Evolutionary conservation across 345 rosid species (phyloP), one percentile per base, ranked within the genome.

Genomic region (Gossypium thurberi): DNA sequence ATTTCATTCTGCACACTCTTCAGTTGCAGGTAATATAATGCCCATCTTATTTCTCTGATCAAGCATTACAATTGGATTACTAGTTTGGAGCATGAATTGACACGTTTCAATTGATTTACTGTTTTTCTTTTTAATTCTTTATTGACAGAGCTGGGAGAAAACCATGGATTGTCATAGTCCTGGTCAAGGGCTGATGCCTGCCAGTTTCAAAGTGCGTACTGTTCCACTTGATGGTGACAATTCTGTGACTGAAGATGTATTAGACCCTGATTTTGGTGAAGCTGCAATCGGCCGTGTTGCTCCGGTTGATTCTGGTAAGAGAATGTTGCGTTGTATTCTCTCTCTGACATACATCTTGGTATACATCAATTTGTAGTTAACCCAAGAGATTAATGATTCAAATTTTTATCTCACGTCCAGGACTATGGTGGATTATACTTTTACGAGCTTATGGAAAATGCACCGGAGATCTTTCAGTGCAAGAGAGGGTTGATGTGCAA

Each of bases 211-310:
- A 85, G 97, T 94, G 78, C 88, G 91, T 46, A 89, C 85, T 26
- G 85, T 89, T 78, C 95, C 89, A n/a, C 88, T 88, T 53, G 97
- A 91, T 46, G 94, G 96, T 8, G 95, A 92, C 83, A 87, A 89
- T 78, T 84, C 83, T 76, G 87, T 87, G 61, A 90, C 93, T 0
- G 93, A 92, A 79, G 98, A 92, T 71, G 89, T 94, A 8, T 88
- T 90, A 67, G 98, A 94, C 77, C 98, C 97, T 37, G 98, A 94
- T 73, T 92, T 92, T 78, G 97, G 98, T 47, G 97, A 92, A 79
- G 95, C 98, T 50, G 97, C 98, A 67, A 94, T 92, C 76, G 98
- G 98, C 74, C 94, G 95, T 80, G 98, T 94, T 80, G 98, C 98
- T 50, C 98, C 98, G 0, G 97, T 94, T 73, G 97, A 94, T 81